These are phyloP conservation scores for Lenwebbia sp. DNA, from an alignment of 345 rosid genomes.

Conservation along the genomic window DNA sequence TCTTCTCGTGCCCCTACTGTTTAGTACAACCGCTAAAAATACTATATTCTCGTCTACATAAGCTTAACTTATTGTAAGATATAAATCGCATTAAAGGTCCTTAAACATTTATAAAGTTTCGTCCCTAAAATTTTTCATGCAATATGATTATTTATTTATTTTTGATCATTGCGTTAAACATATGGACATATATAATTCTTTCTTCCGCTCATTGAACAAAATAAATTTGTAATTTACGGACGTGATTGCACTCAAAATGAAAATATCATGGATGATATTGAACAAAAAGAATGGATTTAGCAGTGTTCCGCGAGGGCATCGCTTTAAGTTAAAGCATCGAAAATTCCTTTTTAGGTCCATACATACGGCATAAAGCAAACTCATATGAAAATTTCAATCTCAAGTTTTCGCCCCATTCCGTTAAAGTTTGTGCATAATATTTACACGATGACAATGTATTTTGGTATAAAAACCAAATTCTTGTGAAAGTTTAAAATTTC, in stretches of 20 bases:
- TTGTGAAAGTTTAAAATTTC: background rate
- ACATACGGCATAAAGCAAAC: background rate
- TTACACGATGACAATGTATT: background rate
- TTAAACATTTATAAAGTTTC: background rate
- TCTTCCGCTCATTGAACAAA: too few species aligned
- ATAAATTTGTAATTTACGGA: too few species aligned
- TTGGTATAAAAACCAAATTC: background rate
- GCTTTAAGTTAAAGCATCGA: too few species aligned
- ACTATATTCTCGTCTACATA: background rate
- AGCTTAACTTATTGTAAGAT: background rate
- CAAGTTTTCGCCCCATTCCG: fast-evolving
- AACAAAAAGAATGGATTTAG: too few species aligned
- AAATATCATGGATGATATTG: too few species aligned
- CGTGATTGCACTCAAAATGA: too few species aligned
- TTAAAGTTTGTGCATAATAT: background rate
- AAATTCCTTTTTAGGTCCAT: too few species aligned
- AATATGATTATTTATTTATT: too few species aligned
- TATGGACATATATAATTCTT: too few species aligned
- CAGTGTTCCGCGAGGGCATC: too few species aligned
- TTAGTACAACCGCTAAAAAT: background rate
- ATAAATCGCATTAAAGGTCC: background rate
- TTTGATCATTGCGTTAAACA: too few species aligned
- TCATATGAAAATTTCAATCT: background rate
- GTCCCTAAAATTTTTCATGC: background rate
- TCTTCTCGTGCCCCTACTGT: background rate